phyloP scores from a whole-genome alignment of 1,139 yeast species.

The Pneumocystis murina region DNA sequence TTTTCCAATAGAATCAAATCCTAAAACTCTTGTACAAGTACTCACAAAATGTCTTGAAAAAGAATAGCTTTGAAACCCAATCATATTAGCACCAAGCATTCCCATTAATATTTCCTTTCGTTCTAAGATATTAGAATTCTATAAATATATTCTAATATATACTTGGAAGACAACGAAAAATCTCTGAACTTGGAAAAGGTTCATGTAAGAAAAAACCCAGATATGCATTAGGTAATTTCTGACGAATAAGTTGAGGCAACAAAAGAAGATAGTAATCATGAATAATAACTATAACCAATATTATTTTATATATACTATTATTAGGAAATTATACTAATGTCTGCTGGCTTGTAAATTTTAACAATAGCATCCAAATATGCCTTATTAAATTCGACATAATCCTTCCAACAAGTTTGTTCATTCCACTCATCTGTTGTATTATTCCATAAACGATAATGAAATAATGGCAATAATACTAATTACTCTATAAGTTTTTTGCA shows the following conservation, averaged over 20 bases:
- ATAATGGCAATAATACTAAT: constrained; percentile 64
- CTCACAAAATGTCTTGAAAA: constrained; percentile 87
- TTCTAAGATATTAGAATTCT: constrained; percentile 19
- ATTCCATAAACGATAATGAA: constrained; percentile 93
- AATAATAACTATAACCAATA: constrained; percentile 42
- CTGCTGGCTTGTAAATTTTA: constrained; percentile 49
- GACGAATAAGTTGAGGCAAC: constrained; percentile 72
- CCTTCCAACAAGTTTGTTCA: constrained; percentile 89
- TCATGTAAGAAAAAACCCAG: constrained; percentile 88
- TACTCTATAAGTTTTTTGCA: constrained; percentile 57
- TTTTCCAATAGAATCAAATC: constrained; percentile 66
- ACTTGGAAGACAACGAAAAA: constrained; percentile 79
- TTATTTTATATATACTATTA: background rate
- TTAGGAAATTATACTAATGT: constrained; percentile 25
- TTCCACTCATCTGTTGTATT: constrained; percentile 87
- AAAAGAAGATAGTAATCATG: constrained; percentile 86
- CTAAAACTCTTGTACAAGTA: constrained; percentile 68
- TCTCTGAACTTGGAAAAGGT: constrained; percentile 91
- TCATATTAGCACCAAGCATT: constrained; percentile 73
- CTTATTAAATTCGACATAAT: constrained; percentile 62
- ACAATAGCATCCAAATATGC: constrained; percentile 64
- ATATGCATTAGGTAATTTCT: constrained; percentile 61
- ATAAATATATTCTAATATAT: background rate
- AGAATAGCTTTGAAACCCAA: constrained; percentile 83
- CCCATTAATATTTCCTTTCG: constrained; percentile 66